Evolutionary conservation across 2,329 filamentous ascomycete species (phyloP), one percentile per base, ranked within the genome.

Genomic region (Aspergillus texensis): DNA sequence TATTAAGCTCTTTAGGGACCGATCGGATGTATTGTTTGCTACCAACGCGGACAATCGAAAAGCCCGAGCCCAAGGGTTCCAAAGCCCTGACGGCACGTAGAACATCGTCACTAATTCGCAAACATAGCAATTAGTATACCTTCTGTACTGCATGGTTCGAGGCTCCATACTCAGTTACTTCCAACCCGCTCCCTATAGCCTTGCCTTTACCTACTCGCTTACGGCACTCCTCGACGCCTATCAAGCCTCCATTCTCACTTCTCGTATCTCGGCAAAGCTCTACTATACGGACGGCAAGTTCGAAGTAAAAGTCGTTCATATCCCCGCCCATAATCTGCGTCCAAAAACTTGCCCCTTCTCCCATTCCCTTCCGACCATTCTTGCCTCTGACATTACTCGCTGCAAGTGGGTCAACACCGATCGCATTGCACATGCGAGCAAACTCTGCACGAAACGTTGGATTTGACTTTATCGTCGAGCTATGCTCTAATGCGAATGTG

Each of bases 251-350:
- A 76, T 99, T 99, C 79, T 97, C 94, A 4, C 87, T 88, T 58
- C 95, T 85, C 52, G 93, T 97, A 58, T 90, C 88, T 6, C 93
- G 85, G 75, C 95, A 99, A 9, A 97, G 88, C 78, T 98, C 94
- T 6, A 99, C 95, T 0, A 98, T 91, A 57, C 92, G 86, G n/a
- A 98, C 94, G 1, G 93, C 95, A 53, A 99, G 88, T 82, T 96
- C 94, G 78, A 98, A 98, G 81, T 98, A 99, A 76, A 99, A 99
- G 78, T 99, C 95, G 76, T 97, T 96, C 70, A 99, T 94, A 71
- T 89, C 93, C 64, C 91, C 88, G 34, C 95, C 95, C 24, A 98
- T 85, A 66, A 98, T 87, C 81, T 97, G 94, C 10, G 93, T 91
- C 94, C 95, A 98, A 63, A 97, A 89, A 63, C 90, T 95, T 21